Base-by-base conservation (phyloP, 2,329 filamentous ascomycete genomes). In the Gnomoniopsis smithogilvyi region DNA sequence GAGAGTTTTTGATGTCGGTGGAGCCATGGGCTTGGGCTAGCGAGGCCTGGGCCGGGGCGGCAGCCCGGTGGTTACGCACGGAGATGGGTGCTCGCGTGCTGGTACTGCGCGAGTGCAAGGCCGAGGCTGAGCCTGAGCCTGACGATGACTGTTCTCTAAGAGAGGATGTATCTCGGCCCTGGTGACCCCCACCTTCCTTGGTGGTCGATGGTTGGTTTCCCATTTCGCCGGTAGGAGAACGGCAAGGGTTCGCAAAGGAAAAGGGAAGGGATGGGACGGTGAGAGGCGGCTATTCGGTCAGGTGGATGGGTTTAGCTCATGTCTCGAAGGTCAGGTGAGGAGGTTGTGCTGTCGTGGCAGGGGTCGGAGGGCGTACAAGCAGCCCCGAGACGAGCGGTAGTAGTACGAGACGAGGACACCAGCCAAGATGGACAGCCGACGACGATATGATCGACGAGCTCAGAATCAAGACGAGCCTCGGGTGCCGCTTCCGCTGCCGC, bases 11-110 rank as follows among this genome's bases (percentile, higher is more conserved):
- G 67, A 76, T 74, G 62, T 76, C 76, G 62, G 80, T 82, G 59
- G 81, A 83, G 65, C 82, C 83, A 59, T 82, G 79, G 53, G 84
- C 84, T 71, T 85, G 83, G 64, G 84, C 80, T 63, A 84, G 78
- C 53, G 85, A 86, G 55, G 81, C 79, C 73, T 87, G 85, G 60
- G 85, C 85, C 51, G 84, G 83, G 57, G 81, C 84, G 66, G 80
- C 80, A 60, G 79, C 81, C 64, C 82, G 78, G 65, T 83, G 81
- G 63, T 78, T 75, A 64, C 84, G 81, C 64, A 82, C 78, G 61
- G 81, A 77, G 68, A 83, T 80, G 67, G 81, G 81, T 67, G 81
- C 80, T 72, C 77, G 77, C 64, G 57, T 49, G 34, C 52, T 22
- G 51, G 75, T 75, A 67, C 72, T 73, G 70, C 74, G 77, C 65